phyloP scores from a whole-genome alignment of 192 early-diverging fungal species.

The Coemansia sp. region DNA sequence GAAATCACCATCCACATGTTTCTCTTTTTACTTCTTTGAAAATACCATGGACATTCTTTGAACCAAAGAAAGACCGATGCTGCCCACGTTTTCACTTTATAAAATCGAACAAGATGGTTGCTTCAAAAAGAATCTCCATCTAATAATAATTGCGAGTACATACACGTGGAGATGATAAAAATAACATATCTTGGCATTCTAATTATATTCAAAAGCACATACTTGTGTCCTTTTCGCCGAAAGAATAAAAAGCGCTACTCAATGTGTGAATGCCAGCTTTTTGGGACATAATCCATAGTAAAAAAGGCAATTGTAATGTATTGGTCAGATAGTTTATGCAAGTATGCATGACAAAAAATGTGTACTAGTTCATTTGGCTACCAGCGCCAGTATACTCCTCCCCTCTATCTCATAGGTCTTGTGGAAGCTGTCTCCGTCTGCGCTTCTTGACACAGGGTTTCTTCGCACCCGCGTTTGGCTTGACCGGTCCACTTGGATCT shows the following conservation, averaged over 20 bases:
- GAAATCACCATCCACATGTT: neutral
- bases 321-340: neutral
- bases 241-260: neutral
- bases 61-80: neutral
- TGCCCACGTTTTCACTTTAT: neutral
- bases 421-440: neutral
- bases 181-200: neutral
- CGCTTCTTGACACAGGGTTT: slow-evolving; percentile 7
- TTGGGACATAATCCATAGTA: neutral
- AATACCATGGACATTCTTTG: neutral
- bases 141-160: neutral
- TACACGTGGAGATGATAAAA: neutral
- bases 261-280: neutral
- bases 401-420: too few species aligned
- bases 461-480: neutral
- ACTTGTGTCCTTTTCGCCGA: neutral
- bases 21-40: neutral
- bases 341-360: neutral
- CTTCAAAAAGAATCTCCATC: neutral
- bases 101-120: neutral
- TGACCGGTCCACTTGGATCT: neutral
- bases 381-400: neutral
- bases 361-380: neutral
- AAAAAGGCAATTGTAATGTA: neutral
- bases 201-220: neutral